Evolutionary conservation across 139 green algal species (phyloP), one percentile per base, ranked within the genome.

Genomic region (Pseudopediastrum boryanum): DNA sequence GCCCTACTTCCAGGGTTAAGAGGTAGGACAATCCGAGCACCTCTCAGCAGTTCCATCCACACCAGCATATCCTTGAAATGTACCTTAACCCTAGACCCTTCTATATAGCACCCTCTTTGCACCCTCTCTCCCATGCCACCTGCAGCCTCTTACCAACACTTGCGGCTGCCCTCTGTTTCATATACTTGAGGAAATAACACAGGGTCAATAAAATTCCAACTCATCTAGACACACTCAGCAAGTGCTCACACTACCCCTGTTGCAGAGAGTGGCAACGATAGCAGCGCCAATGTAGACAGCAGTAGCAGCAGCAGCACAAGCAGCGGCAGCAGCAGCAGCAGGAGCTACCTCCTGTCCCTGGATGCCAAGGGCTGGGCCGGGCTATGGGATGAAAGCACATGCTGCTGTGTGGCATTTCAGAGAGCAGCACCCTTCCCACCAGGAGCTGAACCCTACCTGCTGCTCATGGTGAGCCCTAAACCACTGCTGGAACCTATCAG

Each of bases 371-470:
- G 74, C 46, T 72, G 62, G 59, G 62, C 62, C 33, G 51, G 61
- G n/a, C 62, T 81, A 63, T 81, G 74, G 74, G 74, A 81, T 10
- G 27, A 41, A 31, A 72, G 44, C 61, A 74, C 33, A 33, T 71
- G 62, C 29, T 16, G 4, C n/a, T 81, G 74, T 36, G 9, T 74
- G 16, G 62, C 38, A 31, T 46, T 42, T 12, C 44, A 65, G 46
- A 44, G 61, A 72, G 46, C 63, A 61, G 74, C 74, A 42, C 59
- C 74, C 8, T 51, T 81, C 23, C 61, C 74, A 33, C 33, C 61
- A 6, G 74, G 23, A 3, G 44, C 42, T 4, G 46, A n/a, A 10
- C 74, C 74, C 31, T 10, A 41, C 4, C 48, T 81, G 35, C 31
- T 74, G 35, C 23, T 50, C 10, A 58, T 81, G 74, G 74, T 81